Percentiles rank a stretch among this genome's conserved stretches.
These are phyloP conservation scores for Brassica juncea DNA, from an alignment of 345 rosid genomes.

Conservation along the genomic window DNA sequence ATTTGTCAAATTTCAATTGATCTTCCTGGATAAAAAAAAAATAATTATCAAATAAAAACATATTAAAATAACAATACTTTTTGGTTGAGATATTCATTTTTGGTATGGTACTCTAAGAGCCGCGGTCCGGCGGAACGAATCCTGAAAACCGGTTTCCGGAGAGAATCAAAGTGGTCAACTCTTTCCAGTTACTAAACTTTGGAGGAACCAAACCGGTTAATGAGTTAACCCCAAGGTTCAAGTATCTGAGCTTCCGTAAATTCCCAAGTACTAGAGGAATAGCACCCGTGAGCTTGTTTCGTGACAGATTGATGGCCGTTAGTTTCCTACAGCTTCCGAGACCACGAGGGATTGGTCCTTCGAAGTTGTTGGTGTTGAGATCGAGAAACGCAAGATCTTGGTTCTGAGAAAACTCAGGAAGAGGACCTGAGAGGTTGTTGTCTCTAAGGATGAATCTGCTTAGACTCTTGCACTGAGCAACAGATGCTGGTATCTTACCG, in stretches of 20 bases:
- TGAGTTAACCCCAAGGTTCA: constrained; percentile 38
- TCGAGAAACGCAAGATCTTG: constrained; percentile 52
- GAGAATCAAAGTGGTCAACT: constrained; percentile 54
- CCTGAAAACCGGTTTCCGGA: constrained; percentile 61
- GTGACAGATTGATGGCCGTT: constrained; percentile 54
- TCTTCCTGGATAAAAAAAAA: too few relatives aligned
- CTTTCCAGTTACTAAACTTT: constrained; percentile 53
- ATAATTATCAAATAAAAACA: too few relatives aligned
- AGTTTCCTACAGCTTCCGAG: constrained; percentile 55
- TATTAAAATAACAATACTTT: too few relatives aligned
- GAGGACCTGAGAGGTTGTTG: constrained; percentile 40
- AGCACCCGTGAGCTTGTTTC: constrained; percentile 62
- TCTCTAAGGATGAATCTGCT: background rate
- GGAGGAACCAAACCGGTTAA: constrained; percentile 61
- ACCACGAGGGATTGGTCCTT: constrained; percentile 62
- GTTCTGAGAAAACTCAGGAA: constrained; percentile 60
- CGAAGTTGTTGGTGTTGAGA: constrained; percentile 56
- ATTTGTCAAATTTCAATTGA: too few relatives aligned
- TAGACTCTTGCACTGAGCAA: background rate
- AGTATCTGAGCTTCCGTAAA: constrained; percentile 29
- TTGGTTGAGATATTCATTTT: too few relatives aligned
- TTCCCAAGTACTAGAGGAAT: constrained; percentile 59
- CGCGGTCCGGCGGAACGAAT: constrained; percentile 50
- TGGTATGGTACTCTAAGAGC: background rate
- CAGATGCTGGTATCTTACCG: background rate